phyloP scores from a whole-genome alignment of 2,329 filamentous ascomycete genomes.

The Chrysosphaeria jannelii region DNA sequence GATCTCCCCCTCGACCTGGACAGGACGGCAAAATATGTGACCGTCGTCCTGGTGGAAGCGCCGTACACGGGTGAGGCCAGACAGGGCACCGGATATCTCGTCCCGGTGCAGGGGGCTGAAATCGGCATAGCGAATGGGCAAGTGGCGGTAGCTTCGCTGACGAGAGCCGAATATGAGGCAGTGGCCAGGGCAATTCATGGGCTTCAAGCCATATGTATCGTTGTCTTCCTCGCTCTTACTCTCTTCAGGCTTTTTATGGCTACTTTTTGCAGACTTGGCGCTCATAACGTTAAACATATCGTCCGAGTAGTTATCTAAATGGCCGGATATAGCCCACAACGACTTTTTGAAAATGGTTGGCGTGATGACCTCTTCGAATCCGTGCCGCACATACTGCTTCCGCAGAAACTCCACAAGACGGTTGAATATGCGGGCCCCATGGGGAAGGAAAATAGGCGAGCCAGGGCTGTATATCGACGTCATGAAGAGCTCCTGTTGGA shows the following conservation, averaged over 20 bases:
- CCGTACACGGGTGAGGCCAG: conserved; percentile 69
- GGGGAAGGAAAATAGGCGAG: conserved; percentile 58
- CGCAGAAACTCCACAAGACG: conserved; percentile 56
- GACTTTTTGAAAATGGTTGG: conserved; percentile 77
- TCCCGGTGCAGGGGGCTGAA: conserved; percentile 91
- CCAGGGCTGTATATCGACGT: conserved; percentile 57
- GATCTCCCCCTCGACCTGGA: conserved; percentile 48
- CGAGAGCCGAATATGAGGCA: conserved; percentile 65
- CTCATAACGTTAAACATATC: conserved; percentile 69
- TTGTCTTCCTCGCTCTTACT: conserved; percentile 9
- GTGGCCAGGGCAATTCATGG: conserved; percentile 94
- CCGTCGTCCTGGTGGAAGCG: conserved; percentile 91
- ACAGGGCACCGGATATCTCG: conserved; percentile 74
- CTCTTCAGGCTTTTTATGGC: conserved; percentile 11
- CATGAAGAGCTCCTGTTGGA: conserved; percentile 48
- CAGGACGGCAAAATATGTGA: conserved; percentile 58
- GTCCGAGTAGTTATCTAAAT: conserved; percentile 70
- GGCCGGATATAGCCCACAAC: conserved; percentile 60
- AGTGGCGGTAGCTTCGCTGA: conserved; percentile 61
- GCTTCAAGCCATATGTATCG: conserved; percentile 49
- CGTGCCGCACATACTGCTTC: conserved; percentile 57
- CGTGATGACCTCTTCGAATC: conserved; percentile 68
- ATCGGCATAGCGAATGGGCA: conserved; percentile 79
- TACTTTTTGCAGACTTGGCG: conserved; percentile 13
- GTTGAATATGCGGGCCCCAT: conserved; percentile 59